These are phyloP conservation scores for Naganishia antarctica DNA, from an alignment of 768 basidiomycete species.

Conservation along the genomic window DNA sequence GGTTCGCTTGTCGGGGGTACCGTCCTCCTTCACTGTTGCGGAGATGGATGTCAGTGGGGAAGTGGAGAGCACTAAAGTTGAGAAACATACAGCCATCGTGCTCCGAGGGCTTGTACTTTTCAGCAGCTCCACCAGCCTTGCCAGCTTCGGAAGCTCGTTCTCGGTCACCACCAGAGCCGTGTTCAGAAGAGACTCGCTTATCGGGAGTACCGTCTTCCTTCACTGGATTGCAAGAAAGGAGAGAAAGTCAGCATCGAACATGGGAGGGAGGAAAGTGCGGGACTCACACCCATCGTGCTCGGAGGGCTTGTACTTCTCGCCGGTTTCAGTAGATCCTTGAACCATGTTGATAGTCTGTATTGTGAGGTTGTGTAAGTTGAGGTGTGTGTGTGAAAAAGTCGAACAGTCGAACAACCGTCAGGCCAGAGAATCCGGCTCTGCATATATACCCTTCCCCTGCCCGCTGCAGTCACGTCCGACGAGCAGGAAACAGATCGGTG, in stretches of 20 bases:
- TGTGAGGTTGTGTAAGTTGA: background rate
- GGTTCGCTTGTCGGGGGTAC: conserved; percentile 50
- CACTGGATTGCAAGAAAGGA: conserved; percentile 36
- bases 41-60: too few relatives aligned
- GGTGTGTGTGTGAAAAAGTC: too few relatives aligned
- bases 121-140: conserved; percentile 30
- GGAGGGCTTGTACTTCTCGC: conserved; percentile 26
- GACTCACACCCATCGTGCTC: conserved; percentile 46
- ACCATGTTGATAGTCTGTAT: conserved; percentile 10
- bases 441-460: background rate
- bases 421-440: too few relatives aligned
- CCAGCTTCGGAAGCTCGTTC: conserved; percentile 17
- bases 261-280: background rate
- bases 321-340: conserved; percentile 21
- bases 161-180: conserved; percentile 46
- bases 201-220: conserved; percentile 50
- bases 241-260: background rate
- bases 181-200: conserved; percentile 49
- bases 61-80: too few relatives aligned
- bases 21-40: conserved; percentile 47
- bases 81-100: conserved; percentile 39
- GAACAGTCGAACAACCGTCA: too few relatives aligned
- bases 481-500: too few relatives aligned
- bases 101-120: conserved; percentile 50
- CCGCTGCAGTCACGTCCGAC: too few relatives aligned